Percentiles rank a stretch among this genome's conserved stretches.
phyloP scores from a whole-genome alignment of 1,284 basidiomycete genomes.

The Ganoderma leucocontextum region DNA sequence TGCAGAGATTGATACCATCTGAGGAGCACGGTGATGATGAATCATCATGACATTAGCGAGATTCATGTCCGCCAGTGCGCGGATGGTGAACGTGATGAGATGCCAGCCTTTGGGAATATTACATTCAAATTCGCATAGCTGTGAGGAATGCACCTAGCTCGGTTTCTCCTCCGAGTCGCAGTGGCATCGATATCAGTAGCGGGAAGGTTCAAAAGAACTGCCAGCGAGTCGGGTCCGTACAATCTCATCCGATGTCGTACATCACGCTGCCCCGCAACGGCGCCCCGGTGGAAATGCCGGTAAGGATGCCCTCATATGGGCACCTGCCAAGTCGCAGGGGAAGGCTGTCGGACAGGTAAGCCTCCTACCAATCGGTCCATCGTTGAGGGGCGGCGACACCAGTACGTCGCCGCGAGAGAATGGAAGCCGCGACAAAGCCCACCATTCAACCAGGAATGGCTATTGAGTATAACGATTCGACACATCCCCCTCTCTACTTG shows the following conservation, averaged over 20 bases:
- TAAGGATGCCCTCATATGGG: background rate
- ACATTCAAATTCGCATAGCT: conserved; percentile 7
- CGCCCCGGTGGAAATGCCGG: conserved; percentile 12
- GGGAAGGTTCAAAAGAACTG: background rate
- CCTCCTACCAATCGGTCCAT: background rate
- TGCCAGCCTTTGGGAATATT: background rate
- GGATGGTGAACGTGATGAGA: background rate
- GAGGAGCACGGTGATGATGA: background rate
- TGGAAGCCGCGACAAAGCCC: conserved; percentile 24
- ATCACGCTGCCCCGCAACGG: background rate
- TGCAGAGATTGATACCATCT: conserved; percentile 7
- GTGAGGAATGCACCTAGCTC: background rate
- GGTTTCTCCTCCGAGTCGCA: background rate
- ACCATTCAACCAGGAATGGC: background rate
- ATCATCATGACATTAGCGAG: conserved; percentile 4
- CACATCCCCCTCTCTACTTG: background rate
- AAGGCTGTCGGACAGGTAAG: background rate
- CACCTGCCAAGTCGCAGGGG: background rate
- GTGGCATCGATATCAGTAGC: background rate
- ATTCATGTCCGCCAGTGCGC: background rate
- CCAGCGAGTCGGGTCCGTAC: conserved; percentile 11
- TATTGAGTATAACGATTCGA: background rate
- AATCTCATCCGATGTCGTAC: background rate
- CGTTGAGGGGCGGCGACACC: background rate
- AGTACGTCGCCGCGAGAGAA: conserved; percentile 25